Evolutionary conservation across 768 basidiomycete genomes (phyloP).

Genomic region (Tubosaeta brunneosetosa): DNA sequence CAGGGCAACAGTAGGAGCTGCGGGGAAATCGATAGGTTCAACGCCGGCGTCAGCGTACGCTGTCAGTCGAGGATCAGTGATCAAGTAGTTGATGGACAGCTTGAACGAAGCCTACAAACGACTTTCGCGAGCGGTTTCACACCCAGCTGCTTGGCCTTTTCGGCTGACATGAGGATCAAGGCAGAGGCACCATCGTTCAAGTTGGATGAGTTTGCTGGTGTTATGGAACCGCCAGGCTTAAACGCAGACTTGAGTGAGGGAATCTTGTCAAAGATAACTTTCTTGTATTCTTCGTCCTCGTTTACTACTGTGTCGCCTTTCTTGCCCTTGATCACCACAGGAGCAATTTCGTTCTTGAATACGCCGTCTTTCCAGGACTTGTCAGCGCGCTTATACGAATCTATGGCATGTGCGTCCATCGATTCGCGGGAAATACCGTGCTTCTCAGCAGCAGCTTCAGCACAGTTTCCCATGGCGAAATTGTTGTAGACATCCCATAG

Average conservation of each 20-base stretch:
- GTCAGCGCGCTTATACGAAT: constrained; percentile 91
- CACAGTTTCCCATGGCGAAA: constrained; percentile 98
- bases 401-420: constrained; percentile 87
- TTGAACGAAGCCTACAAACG: constrained; percentile 59
- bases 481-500: constrained; percentile 98
- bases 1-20: constrained; percentile 87
- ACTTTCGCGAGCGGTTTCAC: constrained; percentile 92
- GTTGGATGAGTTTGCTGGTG: constrained; percentile 93
- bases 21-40: constrained; percentile 95
- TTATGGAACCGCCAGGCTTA: constrained; percentile 85
- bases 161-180: constrained; percentile 89
- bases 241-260: constrained; percentile 86
- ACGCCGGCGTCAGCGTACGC: constrained; percentile 97
- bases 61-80: constrained; percentile 29
- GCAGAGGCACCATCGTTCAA: constrained; percentile 97
- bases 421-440: constrained; percentile 79
- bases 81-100: not conserved
- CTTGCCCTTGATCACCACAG: constrained; percentile 87
- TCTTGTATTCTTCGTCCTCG: constrained; percentile 99
- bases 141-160: constrained; percentile 87
- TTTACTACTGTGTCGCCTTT: constrained; percentile 86
- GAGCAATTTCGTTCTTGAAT: constrained; percentile 85
- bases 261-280: constrained; percentile 92
- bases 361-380: constrained; percentile 84
- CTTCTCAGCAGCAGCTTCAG: constrained; percentile 80